Conservation (phyloP, 106 monocot species). For the Apostasia shenzhenica region DNA sequence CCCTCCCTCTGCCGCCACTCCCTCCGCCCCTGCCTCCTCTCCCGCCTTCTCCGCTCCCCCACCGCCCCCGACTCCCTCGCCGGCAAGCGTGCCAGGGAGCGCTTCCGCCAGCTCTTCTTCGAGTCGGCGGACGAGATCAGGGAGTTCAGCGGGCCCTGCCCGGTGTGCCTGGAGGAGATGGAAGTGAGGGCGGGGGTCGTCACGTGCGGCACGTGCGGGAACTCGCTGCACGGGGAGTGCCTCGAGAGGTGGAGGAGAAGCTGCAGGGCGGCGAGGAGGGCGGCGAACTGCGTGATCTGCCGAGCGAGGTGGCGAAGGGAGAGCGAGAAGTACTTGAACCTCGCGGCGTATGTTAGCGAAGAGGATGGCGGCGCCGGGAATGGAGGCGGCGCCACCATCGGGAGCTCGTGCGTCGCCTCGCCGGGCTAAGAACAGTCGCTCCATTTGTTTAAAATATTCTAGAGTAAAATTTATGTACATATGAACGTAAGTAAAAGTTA, state of each 20-base stretch:
- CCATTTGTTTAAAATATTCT: too few species aligned
- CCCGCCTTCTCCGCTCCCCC: slow-evolving; percentile 25
- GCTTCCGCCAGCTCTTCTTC: neutral
- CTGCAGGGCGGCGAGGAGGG: slow-evolving; percentile 32
- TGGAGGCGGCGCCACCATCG: neutral
- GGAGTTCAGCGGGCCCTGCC: slow-evolving; percentile 15
- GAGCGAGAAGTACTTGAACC: slow-evolving; percentile 53
- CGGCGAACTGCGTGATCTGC: slow-evolving; percentile 72
- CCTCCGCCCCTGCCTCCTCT: slow-evolving; percentile 45
- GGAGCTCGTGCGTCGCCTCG: neutral
- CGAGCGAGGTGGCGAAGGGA: slow-evolving; percentile 68
- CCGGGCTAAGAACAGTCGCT: neutral
- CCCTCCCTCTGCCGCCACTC: slow-evolving; percentile 36
- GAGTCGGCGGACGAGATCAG: neutral
- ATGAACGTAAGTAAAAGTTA: too few species aligned
- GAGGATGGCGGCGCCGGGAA: slow-evolving; percentile 13
- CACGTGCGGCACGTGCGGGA: slow-evolving; percentile 63
- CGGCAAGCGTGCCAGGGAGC: slow-evolving; percentile 9
- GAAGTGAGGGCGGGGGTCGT: slow-evolving; percentile 8
- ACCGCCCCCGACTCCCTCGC: slow-evolving; percentile 31
- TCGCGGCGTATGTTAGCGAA: slow-evolving; percentile 40
- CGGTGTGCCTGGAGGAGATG: slow-evolving; percentile 51
- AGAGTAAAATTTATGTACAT: too few species aligned
- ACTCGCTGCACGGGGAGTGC: slow-evolving; percentile 70
- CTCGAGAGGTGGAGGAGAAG: slow-evolving; percentile 65